A percentile compares a stretch with the other conserved stretches of the same genome.
These are phyloP conservation scores for Aleurites moluccanus DNA, from an alignment of 441 rosid species.

Conservation along the genomic window DNA sequence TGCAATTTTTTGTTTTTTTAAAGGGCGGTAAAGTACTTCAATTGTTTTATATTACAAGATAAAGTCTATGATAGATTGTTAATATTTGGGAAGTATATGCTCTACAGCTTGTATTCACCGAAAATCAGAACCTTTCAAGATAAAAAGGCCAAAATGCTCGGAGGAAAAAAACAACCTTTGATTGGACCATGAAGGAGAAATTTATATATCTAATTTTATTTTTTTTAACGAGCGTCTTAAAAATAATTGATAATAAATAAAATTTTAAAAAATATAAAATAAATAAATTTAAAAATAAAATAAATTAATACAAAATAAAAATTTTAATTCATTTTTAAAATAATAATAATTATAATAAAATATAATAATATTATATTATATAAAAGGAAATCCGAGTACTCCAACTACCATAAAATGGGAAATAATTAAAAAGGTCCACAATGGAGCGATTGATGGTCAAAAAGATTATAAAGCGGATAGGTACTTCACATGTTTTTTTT, in stretches of 20 bases:
- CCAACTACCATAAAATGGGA: conserved; percentile 26
- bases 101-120: conserved; percentile 26
- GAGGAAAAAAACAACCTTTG: conserved; percentile 23
- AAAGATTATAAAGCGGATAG: conserved; percentile 40
- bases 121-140: conserved; percentile 18
- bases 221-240: no score
- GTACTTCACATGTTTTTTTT: no score
- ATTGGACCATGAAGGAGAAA: conserved; percentile 33
- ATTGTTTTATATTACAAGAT: no score
- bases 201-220: neutral
- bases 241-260: no score
- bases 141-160: conserved; percentile 22
- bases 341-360: no score
- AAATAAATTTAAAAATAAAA: no score
- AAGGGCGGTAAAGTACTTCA: no score
- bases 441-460: conserved; percentile 49
- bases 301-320: no score
- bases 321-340: no score
- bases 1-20: no score
- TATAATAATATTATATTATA: no score
- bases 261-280: no score
- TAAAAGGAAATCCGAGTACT: conserved; percentile 7
- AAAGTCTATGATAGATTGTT: neutral
- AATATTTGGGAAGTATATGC: conserved; percentile 12
- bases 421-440: conserved; percentile 18